Evolutionary conservation across 106 monocot genomes (phyloP).

Genomic region (Triglochin maritima): DNA sequence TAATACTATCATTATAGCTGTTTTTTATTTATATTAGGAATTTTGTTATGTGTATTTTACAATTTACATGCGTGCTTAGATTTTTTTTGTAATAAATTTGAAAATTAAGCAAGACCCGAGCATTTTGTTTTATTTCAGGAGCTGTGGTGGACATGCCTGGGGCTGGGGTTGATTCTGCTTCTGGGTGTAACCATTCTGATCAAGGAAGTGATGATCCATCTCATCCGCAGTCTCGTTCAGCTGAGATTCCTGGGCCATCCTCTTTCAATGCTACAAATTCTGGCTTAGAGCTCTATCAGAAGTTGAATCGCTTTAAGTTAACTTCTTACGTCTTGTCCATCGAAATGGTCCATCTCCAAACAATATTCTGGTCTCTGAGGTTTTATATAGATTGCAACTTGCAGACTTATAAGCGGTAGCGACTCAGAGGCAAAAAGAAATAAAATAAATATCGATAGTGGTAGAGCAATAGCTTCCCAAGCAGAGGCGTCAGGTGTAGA

Average conservation of each 20-base stretch:
- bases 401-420: conserved; percentile 59
- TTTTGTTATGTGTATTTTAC: too few species aligned
- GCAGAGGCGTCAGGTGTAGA: conserved; percentile 32
- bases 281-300: conserved; percentile 27
- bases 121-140: conserved; percentile 16
- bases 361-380: conserved; percentile 47
- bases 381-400: conserved; percentile 72
- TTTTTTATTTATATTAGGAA: neutral
- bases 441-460: conserved; percentile 36
- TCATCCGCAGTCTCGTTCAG: conserved; percentile 8
- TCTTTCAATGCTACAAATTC: conserved; percentile 5
- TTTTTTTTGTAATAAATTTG: neutral
- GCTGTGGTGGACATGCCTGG: neutral
- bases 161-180: neutral
- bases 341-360: conserved; percentile 46
- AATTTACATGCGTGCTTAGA: too few species aligned
- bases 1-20: neutral
- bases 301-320: conserved; percentile 61
- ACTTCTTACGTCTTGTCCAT: conserved; percentile 64
- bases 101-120: neutral
- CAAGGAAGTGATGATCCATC: conserved; percentile 2
- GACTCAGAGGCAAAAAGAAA: conserved; percentile 35
- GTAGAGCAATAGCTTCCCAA: conserved; percentile 39
- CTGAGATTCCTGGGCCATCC: conserved; percentile 19
- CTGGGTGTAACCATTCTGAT: conserved; percentile 3